phyloP scores from a whole-genome alignment of 352 stramenopile genomes.

The Phytophthora pini region DNA sequence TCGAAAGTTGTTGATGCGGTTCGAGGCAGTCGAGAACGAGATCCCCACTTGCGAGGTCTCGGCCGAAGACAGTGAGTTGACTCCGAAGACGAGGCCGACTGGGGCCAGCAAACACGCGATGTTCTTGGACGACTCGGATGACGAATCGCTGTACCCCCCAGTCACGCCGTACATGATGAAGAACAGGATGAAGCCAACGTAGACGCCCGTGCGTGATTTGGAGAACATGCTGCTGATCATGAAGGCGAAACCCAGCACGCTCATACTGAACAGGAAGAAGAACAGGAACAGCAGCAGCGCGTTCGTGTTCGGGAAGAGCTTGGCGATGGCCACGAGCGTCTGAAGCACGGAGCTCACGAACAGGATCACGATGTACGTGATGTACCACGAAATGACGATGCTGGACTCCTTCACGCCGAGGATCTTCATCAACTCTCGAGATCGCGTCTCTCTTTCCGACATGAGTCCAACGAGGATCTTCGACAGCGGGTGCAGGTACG shows the following conservation, averaged over 20 bases:
- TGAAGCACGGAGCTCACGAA: slow-evolving; percentile 43
- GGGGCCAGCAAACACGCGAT: slow-evolving; percentile 56
- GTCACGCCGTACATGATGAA: slow-evolving; percentile 42
- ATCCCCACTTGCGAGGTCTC: slow-evolving; percentile 58
- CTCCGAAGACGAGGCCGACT: slow-evolving; percentile 42
- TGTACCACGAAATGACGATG: slow-evolving; percentile 51
- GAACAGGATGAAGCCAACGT: slow-evolving; percentile 43
- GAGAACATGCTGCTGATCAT: slow-evolving; percentile 48
- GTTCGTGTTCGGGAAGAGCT: slow-evolving; percentile 43
- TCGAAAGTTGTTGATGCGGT: slow-evolving; percentile 39
- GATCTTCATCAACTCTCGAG: slow-evolving; percentile 43
- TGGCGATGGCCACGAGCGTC: slow-evolving; percentile 21
- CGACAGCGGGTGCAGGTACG: slow-evolving; percentile 38
- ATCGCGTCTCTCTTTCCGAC: slow-evolving; percentile 40
- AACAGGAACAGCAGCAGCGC: slow-evolving; percentile 37
- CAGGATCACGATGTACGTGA: slow-evolving; percentile 47
- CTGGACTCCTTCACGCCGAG: slow-evolving; percentile 42
- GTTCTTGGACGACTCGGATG: slow-evolving; percentile 41
- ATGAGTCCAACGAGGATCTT: slow-evolving; percentile 43
- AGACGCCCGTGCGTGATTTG: slow-evolving; percentile 38
- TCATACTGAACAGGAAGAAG: slow-evolving; percentile 42
- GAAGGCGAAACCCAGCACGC: slow-evolving; percentile 41
- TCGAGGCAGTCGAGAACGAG: slow-evolving; percentile 43
- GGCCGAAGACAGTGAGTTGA: slow-evolving; percentile 59
- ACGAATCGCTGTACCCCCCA: slow-evolving; percentile 55